Percentiles rank a stretch among this genome's conserved stretches.
These are phyloP conservation scores for Thecamonas trahens DNA, from an alignment of 78 protist species.

Conservation along the genomic window DNA sequence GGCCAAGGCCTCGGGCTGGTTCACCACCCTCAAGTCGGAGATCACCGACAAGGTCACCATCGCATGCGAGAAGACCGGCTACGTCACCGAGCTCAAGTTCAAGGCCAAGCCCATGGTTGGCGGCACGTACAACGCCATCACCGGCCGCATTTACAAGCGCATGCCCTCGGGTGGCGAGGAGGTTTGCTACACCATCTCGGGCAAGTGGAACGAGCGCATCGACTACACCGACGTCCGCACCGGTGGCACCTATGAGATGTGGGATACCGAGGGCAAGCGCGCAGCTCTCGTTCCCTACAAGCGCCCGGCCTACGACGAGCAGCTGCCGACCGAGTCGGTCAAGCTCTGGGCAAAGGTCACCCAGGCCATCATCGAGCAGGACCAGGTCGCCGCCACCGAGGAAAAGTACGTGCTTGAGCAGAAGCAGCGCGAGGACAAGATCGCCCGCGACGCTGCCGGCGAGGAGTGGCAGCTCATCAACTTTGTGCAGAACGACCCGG, in stretches of 20 bases:
- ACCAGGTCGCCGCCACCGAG: constrained; percentile 62
- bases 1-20: constrained; percentile 51
- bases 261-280: neutral
- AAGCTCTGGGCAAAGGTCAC: constrained; percentile 60
- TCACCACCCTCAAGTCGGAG: constrained; percentile 32
- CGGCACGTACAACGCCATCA: constrained; percentile 60
- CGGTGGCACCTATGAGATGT: neutral
- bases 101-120: constrained; percentile 63
- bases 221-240: neutral
- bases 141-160: no score
- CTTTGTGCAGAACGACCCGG: no score
- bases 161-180: no score
- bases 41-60: constrained; percentile 36
- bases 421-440: constrained; percentile 45
- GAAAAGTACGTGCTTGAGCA: constrained; percentile 51
- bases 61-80: constrained; percentile 48
- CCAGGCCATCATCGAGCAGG: constrained; percentile 34
- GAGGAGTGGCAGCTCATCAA: no score
- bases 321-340: neutral
- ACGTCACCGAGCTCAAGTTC: constrained; percentile 50
- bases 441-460: no score
- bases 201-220: constrained; percentile 45
- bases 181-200: constrained; percentile 17
- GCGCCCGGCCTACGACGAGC: neutral
- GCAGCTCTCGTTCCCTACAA: neutral